Conservation (phyloP, 257 asterid species). For the Solanum virginianum region DNA sequence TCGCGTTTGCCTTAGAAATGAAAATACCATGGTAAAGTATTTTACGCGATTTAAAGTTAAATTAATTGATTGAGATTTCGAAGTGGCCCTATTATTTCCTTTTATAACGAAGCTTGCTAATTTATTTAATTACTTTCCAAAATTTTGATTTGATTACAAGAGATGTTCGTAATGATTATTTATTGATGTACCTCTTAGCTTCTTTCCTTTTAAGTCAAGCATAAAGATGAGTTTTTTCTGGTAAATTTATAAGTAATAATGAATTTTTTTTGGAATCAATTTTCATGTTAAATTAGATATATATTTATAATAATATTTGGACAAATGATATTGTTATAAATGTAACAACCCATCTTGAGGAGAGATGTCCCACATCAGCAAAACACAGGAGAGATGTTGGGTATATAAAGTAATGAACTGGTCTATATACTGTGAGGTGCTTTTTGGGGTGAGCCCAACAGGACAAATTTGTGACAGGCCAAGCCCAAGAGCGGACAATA, state of each 20-base stretch:
- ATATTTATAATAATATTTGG: too few relatives aligned
- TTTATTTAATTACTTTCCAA: not conserved
- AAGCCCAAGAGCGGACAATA: too few relatives aligned
- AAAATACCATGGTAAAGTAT: not conserved
- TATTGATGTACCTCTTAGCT: not conserved
- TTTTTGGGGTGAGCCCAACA: too few relatives aligned
- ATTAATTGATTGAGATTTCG: not conserved
- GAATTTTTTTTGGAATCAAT: not conserved
- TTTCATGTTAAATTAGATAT: not conserved
- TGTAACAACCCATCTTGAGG: too few relatives aligned
- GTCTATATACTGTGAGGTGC: too few relatives aligned
- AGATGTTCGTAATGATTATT: not conserved
- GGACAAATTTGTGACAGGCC: too few relatives aligned
- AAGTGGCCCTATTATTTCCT: not conserved
- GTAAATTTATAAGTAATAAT: too few relatives aligned
- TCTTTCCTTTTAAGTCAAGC: not conserved
- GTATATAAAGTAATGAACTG: too few relatives aligned
- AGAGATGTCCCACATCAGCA: too few relatives aligned
- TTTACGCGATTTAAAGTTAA: not conserved
- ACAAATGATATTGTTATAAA: too few relatives aligned
- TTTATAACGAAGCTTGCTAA: not conserved
- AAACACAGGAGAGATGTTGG: too few relatives aligned
- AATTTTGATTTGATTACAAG: not conserved
- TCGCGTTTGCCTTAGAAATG: fast-evolving
- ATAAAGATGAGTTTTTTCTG: not conserved